Evolutionary conservation across 805 yeast species (phyloP).

Genomic region (Lipomyces sp.): DNA sequence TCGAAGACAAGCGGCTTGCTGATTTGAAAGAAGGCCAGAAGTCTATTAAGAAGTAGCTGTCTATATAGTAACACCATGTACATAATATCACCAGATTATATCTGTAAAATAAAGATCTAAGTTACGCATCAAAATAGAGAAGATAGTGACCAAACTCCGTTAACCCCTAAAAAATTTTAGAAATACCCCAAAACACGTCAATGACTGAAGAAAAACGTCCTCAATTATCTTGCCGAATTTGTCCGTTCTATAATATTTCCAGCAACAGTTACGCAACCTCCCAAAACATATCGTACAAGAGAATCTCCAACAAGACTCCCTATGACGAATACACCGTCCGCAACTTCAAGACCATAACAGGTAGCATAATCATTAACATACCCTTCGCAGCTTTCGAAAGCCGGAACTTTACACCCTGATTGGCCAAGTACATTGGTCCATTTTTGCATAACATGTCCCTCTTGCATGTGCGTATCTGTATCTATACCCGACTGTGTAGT

Average conservation of each 20-base stretch:
- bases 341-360: constrained; percentile 35
- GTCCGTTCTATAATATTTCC: constrained; percentile 25
- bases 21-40: constrained; percentile 53
- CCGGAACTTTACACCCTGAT: neutral
- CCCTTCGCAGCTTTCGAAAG: constrained; percentile 11
- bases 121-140: neutral
- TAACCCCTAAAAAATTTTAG: neutral
- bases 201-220: too few relatives aligned
- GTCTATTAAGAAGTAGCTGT: constrained; percentile 28
- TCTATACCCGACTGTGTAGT: neutral
- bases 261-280: constrained; percentile 42
- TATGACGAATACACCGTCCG: constrained; percentile 39
- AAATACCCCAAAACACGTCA: constrained; percentile 3
- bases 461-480: neutral
- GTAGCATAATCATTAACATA: constrained; percentile 19
- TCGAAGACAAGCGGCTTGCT: constrained; percentile 62
- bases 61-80: neutral
- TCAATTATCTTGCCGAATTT: neutral
- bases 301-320: constrained; percentile 46
- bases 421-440: neutral
- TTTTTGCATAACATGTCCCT: neutral
- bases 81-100: neutral
- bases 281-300: constrained; percentile 43
- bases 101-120: neutral
- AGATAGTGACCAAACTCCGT: neutral